A percentile compares a stretch with the other conserved stretches of the same genome.
Evolutionary conservation across 192 early-diverging fungal species (phyloP).

Genomic region (Bifiguratus adelaidae): DNA sequence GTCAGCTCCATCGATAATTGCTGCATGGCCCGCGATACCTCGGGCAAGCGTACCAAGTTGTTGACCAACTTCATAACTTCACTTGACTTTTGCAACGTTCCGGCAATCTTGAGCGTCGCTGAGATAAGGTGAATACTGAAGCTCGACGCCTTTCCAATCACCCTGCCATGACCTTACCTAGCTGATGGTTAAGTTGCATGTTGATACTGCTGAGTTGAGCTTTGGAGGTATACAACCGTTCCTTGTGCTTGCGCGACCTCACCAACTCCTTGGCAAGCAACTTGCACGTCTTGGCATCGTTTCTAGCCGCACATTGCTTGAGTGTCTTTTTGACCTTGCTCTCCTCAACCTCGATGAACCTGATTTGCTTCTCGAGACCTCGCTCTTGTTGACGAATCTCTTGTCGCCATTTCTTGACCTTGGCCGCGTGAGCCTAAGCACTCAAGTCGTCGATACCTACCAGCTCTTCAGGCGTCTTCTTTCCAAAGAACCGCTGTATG

Average conservation of each 20-base stretch:
- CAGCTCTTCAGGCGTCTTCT: constrained; percentile 45
- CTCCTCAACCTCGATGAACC: constrained; percentile 76
- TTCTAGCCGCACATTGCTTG: constrained; percentile 83
- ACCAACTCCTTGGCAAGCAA: constrained; percentile 81
- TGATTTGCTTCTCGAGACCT: constrained; percentile 72
- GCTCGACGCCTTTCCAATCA: not conserved
- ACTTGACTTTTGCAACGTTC: constrained; percentile 75
- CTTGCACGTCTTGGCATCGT: constrained; percentile 60
- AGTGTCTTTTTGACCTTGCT: constrained; percentile 65
- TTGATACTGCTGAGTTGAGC: constrained; percentile 88
- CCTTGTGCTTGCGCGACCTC: constrained; percentile 63
- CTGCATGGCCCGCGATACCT: constrained; percentile 74
- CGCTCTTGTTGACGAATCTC: constrained; percentile 79
- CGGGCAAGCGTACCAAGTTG: constrained; percentile 72
- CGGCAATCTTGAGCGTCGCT: constrained; percentile 85
- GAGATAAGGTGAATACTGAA: not conserved
- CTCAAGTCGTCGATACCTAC: constrained; percentile 11
- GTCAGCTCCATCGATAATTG: constrained; percentile 97
- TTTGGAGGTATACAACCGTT: constrained; percentile 74
- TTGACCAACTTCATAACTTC: constrained; percentile 91
- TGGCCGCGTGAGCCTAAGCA: not conserved
- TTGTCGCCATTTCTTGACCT: constrained; percentile 89
- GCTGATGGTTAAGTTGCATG: constrained; percentile 83
- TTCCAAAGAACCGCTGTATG: constrained; percentile 48
- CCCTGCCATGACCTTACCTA: constrained; percentile 40